Base-by-base conservation (phyloP, 345 rosid genomes). In the Gossypium mustelinum region DNA sequence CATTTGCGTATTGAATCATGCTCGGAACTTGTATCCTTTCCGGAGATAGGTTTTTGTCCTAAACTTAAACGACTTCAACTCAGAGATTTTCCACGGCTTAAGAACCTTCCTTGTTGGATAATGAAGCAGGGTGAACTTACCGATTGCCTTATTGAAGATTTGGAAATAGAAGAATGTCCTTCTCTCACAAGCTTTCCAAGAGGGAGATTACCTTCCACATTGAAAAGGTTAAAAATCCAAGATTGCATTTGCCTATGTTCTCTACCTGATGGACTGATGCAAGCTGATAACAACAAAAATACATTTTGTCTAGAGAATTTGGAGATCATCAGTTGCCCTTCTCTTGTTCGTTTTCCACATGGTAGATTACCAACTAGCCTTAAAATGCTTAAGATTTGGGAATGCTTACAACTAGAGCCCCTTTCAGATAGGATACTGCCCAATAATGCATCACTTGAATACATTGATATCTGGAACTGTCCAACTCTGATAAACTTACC, bases 1-100 rank as follows among this genome's bases (percentile, higher is more conserved):
- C 64, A 56, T 14, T 70, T 79, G 75, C n/a, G 45, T 8, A 75
- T 75, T 27, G 65, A 75, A 24, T n/a, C 72, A 2, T 79, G 82
- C 43, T 67, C 61, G 27, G 71, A 70, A 2, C 75, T 79, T 41
- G 66, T 54, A 43, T 55, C 44, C 57, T 64, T 75, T 34, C 73
- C 61, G 10, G 76, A 39, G 20, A 17, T 18, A 11, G 63, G 61
- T 66, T 70, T 54, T 1, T 62, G 45, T 29, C 39, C 56, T 27
- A 65, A 0, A 16, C 65, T 78, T 48, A 78, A 24, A 20, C 1
- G 4, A 57, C 64, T 72, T 12, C 5, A 24, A 52, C 50, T 72
- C 52, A 72, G 17, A 57, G 39, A 74, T 52, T 39, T 59, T 5
- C 20, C 4, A 11, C 17, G 18, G 56, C 22, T 74, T 11, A 34